Percentiles rank a stretch among this genome's conserved stretches.
These are phyloP conservation scores for Suhomyces kunorum DNA, from an alignment of 1,139 yeast species.

Conservation along the genomic window DNA sequence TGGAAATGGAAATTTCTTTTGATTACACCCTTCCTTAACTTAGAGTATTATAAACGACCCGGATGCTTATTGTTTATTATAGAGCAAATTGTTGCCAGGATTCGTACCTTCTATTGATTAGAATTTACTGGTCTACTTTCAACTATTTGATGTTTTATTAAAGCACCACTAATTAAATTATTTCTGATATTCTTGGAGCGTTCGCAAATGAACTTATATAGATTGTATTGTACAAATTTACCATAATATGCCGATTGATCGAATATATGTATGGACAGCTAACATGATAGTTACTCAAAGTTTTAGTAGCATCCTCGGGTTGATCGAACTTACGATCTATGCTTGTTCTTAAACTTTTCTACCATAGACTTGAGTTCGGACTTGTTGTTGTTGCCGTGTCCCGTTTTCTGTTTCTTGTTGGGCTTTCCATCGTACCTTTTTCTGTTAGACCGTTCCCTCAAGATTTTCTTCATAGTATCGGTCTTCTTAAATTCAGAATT, in stretches of 20 bases:
- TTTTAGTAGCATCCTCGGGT: too few relatives aligned
- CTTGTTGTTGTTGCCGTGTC: slow-evolving; percentile 1
- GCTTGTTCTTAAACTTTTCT: slow-evolving; percentile 26
- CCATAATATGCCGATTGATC: neutral
- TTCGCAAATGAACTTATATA: slow-evolving; percentile 1
- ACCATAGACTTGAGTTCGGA: slow-evolving; percentile 26
- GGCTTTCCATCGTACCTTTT: slow-evolving; percentile 18
- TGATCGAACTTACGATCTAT: slow-evolving; percentile 5
- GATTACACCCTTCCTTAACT: neutral
- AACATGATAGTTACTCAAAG: too few relatives aligned
- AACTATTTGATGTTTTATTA: slow-evolving; percentile 3
- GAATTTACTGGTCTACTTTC: slow-evolving; percentile 3
- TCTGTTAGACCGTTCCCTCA: slow-evolving; percentile 73
- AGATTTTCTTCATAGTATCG: slow-evolving; percentile 76
- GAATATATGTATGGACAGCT: neutral
- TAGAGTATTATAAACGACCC: slow-evolving; percentile 1
- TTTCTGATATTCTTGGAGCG: neutral
- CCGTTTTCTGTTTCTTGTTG: slow-evolving; percentile 19
- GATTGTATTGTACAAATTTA: slow-evolving; percentile 5
- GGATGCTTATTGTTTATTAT: slow-evolving; percentile 5
- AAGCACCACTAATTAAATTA: slow-evolving; percentile 2
- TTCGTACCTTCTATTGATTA: slow-evolving; percentile 6
- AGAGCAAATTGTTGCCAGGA: slow-evolving; percentile 2
- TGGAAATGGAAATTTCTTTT: slow-evolving; percentile 8
- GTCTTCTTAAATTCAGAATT: slow-evolving; percentile 87